phyloP scores from a whole-genome alignment of 2,329 filamentous ascomycete species.

The Sclerotinia subarctica region DNA sequence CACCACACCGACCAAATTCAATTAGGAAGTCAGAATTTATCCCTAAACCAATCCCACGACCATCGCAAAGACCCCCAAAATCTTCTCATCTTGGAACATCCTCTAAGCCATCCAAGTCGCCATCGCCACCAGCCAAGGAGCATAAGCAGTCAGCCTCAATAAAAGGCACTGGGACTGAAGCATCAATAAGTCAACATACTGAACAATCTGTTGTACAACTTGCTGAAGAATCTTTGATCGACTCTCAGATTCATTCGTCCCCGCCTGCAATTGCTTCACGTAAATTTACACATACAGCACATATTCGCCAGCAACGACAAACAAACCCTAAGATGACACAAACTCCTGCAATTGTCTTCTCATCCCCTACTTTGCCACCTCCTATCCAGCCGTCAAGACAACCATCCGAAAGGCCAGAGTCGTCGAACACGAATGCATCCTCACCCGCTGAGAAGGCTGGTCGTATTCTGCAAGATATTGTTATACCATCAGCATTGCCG shows the following conservation, averaged over 20 bases:
- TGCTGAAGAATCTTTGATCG: slow-evolving; percentile 25
- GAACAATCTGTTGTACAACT: slow-evolving; percentile 3
- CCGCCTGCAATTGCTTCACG: slow-evolving; percentile 35
- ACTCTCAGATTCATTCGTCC: slow-evolving; percentile 36
- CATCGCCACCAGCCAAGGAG: slow-evolving; percentile 30
- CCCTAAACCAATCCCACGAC: neutral
- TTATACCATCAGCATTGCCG: slow-evolving; percentile 35
- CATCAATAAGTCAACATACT: neutral
- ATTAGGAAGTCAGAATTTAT: neutral
- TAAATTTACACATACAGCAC: slow-evolving; percentile 35
- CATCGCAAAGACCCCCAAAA: slow-evolving; percentile 7
- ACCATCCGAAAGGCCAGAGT: slow-evolving; percentile 18
- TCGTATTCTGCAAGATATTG: slow-evolving; percentile 38
- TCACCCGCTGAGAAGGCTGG: slow-evolving; percentile 37
- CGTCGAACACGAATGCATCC: slow-evolving; percentile 22
- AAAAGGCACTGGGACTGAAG: neutral
- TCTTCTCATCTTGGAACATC: slow-evolving; percentile 25
- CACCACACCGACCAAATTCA: slow-evolving; percentile 15
- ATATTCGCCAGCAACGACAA: slow-evolving; percentile 33
- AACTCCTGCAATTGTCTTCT: slow-evolving; percentile 38
- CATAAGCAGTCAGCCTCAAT: slow-evolving; percentile 3
- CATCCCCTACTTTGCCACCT: slow-evolving; percentile 38
- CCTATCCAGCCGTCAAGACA: slow-evolving; percentile 28
- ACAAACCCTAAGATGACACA: slow-evolving; percentile 30
- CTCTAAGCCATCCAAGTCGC: slow-evolving; percentile 36